These are phyloP conservation scores for Phytophthora nicotianae DNA, from an alignment of 352 stramenopile species.

Conservation along the genomic window DNA sequence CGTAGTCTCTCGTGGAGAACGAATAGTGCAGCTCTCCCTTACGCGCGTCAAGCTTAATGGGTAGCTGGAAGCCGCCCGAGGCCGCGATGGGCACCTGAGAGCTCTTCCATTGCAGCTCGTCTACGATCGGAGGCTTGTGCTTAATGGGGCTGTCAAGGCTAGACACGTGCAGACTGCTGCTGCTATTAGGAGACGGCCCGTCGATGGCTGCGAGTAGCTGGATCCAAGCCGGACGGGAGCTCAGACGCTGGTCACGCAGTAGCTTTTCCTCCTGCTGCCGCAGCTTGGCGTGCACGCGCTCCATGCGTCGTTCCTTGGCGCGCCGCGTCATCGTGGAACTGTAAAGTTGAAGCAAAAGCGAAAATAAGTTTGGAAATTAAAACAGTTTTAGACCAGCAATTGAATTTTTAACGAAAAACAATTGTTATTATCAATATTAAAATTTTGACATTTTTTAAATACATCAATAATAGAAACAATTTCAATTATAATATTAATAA, in stretches of 20 bases:
- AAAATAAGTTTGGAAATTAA: not conserved
- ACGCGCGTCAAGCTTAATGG: constrained; percentile 70
- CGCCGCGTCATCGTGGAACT: constrained; percentile 66
- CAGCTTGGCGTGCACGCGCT: constrained; percentile 68
- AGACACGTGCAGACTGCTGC: constrained; percentile 20
- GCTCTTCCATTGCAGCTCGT: constrained; percentile 80
- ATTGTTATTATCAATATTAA: no score
- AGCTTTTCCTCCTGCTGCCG: constrained; percentile 43
- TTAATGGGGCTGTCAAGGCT: constrained; percentile 21
- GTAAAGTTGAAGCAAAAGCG: constrained; percentile 39
- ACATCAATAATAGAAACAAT: no score
- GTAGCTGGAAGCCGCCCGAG: constrained; percentile 66
- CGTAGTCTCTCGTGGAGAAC: constrained; percentile 76
- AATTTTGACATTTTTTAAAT: no score
- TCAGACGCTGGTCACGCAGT: constrained; percentile 49
- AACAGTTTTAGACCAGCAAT: not conserved
- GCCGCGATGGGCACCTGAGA: constrained; percentile 75
- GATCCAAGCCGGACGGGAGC: constrained; percentile 52
- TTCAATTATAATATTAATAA: no score
- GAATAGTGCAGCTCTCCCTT: constrained; percentile 64
- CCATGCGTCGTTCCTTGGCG: constrained; percentile 71
- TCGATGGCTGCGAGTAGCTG: constrained; percentile 70
- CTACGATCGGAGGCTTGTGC: constrained; percentile 40
- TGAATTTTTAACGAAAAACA: not conserved
- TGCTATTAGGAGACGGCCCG: constrained; percentile 21